Conservation (phyloP, 129 eudicot genomes). For the Erigeron canadensis region DNA sequence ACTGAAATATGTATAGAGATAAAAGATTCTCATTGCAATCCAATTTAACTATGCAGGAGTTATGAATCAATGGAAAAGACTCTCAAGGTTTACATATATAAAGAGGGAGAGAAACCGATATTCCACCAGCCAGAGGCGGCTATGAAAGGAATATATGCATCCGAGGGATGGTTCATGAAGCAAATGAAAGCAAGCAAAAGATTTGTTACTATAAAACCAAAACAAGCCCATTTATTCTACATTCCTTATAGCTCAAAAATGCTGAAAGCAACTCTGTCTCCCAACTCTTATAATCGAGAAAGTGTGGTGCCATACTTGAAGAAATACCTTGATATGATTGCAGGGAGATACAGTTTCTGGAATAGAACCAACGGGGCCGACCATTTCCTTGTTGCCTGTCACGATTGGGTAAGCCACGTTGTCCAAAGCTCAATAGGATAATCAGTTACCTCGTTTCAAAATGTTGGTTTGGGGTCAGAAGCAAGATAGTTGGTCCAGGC, state of each 20-base stretch:
- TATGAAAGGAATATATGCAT: conserved; percentile 64
- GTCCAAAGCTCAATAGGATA: not conserved
- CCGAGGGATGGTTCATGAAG: conserved; percentile 79
- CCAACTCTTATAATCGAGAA: conserved; percentile 37
- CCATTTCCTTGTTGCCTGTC: conserved; percentile 73
- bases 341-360: conserved; percentile 51
- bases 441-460: not conserved
- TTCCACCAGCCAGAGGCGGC: conserved; percentile 47
- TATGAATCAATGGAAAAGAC: conserved; percentile 56
- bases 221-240: conserved; percentile 62
- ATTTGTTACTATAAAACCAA: conserved; percentile 46
- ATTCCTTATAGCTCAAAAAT: conserved; percentile 54
- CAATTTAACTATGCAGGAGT: conserved; percentile 35
- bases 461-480: not conserved
- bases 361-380: conserved; percentile 65
- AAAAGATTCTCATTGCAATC: not conserved
- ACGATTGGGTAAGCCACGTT: conserved; percentile 56
- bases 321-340: conserved; percentile 39
- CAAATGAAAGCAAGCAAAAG: conserved; percentile 41
- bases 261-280: conserved; percentile 44
- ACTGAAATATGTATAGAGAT: not conserved
- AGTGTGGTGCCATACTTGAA: conserved; percentile 34
- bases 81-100: conserved; percentile 48
- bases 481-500: not conserved
- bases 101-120: conserved; percentile 42